A percentile compares a stretch with the other conserved stretches of the same genome.
Evolutionary conservation across 2,329 filamentous ascomycete genomes (phyloP).

Genomic region (Rutstroemia sydowiana): DNA sequence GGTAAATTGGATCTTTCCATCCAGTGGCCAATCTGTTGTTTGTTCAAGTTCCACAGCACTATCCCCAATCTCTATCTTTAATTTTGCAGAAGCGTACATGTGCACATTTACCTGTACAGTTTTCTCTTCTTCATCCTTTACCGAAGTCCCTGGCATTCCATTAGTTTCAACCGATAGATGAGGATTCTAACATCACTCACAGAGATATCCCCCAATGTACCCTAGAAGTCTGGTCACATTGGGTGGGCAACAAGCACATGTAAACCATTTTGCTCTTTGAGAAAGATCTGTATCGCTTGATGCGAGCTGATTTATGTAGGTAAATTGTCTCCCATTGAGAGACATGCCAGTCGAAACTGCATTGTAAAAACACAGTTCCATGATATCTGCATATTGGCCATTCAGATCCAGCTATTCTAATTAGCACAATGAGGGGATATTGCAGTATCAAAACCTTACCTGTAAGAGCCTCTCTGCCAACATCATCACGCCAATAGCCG

Average conservation of each 20-base stretch:
- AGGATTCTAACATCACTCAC: slow-evolving; percentile 31
- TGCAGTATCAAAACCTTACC: slow-evolving; percentile 25
- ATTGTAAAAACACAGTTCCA: slow-evolving; percentile 56
- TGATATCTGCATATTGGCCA: slow-evolving; percentile 46
- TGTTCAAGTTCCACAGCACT: slow-evolving; percentile 38
- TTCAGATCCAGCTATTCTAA: slow-evolving; percentile 39
- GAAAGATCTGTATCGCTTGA: slow-evolving; percentile 44
- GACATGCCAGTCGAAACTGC: slow-evolving; percentile 51
- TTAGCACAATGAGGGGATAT: neutral
- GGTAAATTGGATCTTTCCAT: slow-evolving; percentile 42
- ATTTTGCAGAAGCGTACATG: slow-evolving; percentile 44
- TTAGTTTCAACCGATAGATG: neutral
- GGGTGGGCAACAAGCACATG: slow-evolving; percentile 52
- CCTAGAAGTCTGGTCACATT: slow-evolving; percentile 50
- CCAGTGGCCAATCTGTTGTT: slow-evolving; percentile 50
- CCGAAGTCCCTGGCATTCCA: neutral
- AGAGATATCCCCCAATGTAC: slow-evolving; percentile 49
- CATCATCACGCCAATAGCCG: slow-evolving; percentile 54
- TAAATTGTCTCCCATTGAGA: slow-evolving; percentile 48
- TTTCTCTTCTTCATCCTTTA: slow-evolving; percentile 21
- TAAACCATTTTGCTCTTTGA: slow-evolving; percentile 49
- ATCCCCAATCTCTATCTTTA: slow-evolving; percentile 34
- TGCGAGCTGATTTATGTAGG: slow-evolving; percentile 54
- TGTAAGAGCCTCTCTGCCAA: slow-evolving; percentile 49
- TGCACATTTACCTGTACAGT: slow-evolving; percentile 44